Base-by-base conservation (phyloP, 2,329 filamentous ascomycete species). In the Hansfordia pulvinata region DNA sequence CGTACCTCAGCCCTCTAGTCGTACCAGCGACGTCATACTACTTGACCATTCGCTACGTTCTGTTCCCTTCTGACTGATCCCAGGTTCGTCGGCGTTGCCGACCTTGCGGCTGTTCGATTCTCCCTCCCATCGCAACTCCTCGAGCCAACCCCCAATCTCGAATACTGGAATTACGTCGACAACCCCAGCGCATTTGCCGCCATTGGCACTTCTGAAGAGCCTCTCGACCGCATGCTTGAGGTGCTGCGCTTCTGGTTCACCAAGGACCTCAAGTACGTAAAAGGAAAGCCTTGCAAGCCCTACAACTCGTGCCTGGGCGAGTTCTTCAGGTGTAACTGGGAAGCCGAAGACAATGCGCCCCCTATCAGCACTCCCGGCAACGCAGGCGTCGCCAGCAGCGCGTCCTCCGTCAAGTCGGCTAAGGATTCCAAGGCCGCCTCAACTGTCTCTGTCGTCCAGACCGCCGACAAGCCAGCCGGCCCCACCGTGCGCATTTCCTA, bases 81-180 rank as follows among this genome's bases (percentile, higher is more conserved):
- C 53, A 92, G 88, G 52, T 96, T 96, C 55, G 85, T 96, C 44
- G 90, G 90, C 40, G 90, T 98, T 30, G 67, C 86, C 39, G 90
- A 98, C 56, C 90, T 98, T 45, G 90, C 90, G 31, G 74, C 85
- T 30, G 88, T 96, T 35, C 81, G 90, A 40, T 98, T 98, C 60
- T 96, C 88, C 10, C 69, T 98, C 26, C 90, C 90, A 13, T 85
- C 90, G 26, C 88, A 96, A 55, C 74, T 98, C 22, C 70, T 98
- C 45, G 90, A 98, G 53, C 90, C 90, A 19, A 92, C 83, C 4
- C 90, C 90, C 27, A 98, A 98, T 52, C 64, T 98, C 49, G 90
- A 98, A 60, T 98, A 96, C 59, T 98, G 90, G 90, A 92, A 92
- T 46, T 98, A 98, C 47, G 66, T 98, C 49, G 90, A 98, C 54